These are phyloP conservation scores for Orbilia oligospora DNA, from an alignment of 2,329 filamentous ascomycete genomes.

Conservation along the genomic window DNA sequence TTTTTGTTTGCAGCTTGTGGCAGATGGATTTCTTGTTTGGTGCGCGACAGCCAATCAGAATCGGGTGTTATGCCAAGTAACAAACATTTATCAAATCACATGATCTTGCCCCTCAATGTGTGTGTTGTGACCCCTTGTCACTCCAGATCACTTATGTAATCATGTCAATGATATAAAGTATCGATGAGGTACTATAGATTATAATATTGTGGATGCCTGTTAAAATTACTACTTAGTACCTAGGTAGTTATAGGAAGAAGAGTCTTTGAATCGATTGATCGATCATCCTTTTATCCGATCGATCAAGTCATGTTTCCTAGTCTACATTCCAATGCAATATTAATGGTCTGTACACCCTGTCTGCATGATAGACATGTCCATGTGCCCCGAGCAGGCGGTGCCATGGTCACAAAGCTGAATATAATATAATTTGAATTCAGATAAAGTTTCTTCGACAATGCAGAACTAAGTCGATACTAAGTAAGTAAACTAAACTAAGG, in stretches of 20 bases:
- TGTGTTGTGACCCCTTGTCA: too few species aligned
- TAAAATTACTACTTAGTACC: too few species aligned
- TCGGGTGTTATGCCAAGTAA: background rate
- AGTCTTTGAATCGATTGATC: too few species aligned
- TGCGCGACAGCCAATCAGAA: conserved; percentile 2
- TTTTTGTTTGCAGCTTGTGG: conserved; percentile 37
- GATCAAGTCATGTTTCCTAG: conserved; percentile 9
- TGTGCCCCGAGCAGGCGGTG: background rate
- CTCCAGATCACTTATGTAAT: too few species aligned
- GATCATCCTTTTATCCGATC: background rate
- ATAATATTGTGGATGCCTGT: too few species aligned
- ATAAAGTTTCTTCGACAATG: background rate
- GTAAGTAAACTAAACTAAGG: too few species aligned
- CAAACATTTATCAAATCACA: background rate
- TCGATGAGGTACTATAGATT: too few species aligned
- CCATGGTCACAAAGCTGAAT: too few species aligned
- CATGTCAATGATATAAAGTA: too few species aligned
- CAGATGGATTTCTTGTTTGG: background rate
- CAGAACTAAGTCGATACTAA: too few species aligned
- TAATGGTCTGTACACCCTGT: too few species aligned
- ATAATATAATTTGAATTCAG: background rate
- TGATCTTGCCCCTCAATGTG: background rate
- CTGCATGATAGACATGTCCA: background rate
- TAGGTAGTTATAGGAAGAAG: too few species aligned
- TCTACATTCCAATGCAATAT: background rate